Percentiles rank a stretch among this genome's conserved stretches.
These are phyloP conservation scores for Cardamine occulta DNA, from an alignment of 345 rosid genomes.

Conservation along the genomic window DNA sequence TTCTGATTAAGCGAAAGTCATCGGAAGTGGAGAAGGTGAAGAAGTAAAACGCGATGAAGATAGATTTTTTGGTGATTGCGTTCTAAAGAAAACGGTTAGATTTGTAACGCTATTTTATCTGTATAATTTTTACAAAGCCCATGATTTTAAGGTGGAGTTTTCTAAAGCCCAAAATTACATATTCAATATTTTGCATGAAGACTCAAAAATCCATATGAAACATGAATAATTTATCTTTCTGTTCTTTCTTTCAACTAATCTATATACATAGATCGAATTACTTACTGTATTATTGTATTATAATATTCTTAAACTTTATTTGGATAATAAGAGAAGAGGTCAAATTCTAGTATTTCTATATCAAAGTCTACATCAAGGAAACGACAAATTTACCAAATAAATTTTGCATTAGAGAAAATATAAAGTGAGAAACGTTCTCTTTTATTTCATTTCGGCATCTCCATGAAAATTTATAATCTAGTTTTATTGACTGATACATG, in stretches of 20 bases:
- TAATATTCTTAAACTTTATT: background rate
- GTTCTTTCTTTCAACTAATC: too few species aligned
- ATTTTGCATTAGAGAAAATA: background rate
- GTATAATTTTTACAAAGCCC: background rate
- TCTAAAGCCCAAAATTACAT: background rate
- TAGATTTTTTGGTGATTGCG: background rate
- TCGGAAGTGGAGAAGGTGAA: background rate
- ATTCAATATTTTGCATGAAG: background rate
- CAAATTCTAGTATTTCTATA: background rate
- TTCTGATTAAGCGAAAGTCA: background rate
- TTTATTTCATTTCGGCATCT: too few species aligned
- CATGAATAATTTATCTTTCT: too few species aligned
- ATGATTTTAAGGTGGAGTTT: background rate
- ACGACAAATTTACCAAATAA: background rate
- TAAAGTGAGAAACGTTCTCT: background rate
- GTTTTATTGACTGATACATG: background rate
- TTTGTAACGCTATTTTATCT: background rate
- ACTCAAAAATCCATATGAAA: background rate
- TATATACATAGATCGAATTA: too few species aligned
- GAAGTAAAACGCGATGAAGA: slow-evolving; percentile 12
- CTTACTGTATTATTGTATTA: too few species aligned
- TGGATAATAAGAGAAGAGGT: background rate
- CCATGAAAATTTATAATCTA: background rate
- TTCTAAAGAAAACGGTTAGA: slow-evolving; percentile 7
- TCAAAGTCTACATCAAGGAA: background rate